A percentile compares a stretch with the other conserved stretches of the same genome.
These are phyloP conservation scores for Musa balbisiana DNA, from an alignment of 202 grass and related monocot genomes.

Conservation along the genomic window DNA sequence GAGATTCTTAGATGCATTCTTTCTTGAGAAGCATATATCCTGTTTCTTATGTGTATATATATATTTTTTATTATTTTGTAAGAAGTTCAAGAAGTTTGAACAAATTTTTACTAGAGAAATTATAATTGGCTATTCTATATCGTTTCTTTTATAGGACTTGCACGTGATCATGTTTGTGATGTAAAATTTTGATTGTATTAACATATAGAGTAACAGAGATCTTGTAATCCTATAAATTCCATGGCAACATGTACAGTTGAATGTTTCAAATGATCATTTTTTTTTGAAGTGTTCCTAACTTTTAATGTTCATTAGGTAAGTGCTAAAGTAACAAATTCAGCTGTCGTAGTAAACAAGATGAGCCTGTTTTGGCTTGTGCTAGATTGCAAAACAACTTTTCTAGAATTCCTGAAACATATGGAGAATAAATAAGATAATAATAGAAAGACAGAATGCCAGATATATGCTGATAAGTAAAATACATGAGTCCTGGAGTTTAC, in stretches of 20 bases:
- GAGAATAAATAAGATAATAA: too few relatives aligned
- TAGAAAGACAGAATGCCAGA: too few relatives aligned
- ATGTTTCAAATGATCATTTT: neutral
- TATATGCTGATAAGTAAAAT: too few relatives aligned
- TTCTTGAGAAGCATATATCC: neutral
- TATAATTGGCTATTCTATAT: too few relatives aligned
- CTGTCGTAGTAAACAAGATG: neutral
- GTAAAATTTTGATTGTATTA: neutral
- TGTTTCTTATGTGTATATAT: neutral
- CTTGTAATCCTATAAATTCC: neutral
- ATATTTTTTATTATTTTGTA: neutral
- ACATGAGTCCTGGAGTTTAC: too few relatives aligned
- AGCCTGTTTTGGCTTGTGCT: neutral
- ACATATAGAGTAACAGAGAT: neutral
- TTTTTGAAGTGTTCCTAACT: neutral
- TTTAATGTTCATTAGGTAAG: too few relatives aligned
- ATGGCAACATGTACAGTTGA: neutral
- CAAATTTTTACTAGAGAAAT: too few relatives aligned
- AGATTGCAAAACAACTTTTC: neutral
- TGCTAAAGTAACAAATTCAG: too few relatives aligned
- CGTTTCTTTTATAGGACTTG: neutral
- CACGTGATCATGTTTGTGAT: neutral
- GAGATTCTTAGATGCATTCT: conserved; percentile 2
- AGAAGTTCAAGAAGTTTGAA: neutral
- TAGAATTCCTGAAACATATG: too few relatives aligned